Base-by-base conservation (phyloP, 2,329 filamentous ascomycete genomes). In the Cladorrhinum sp. region DNA sequence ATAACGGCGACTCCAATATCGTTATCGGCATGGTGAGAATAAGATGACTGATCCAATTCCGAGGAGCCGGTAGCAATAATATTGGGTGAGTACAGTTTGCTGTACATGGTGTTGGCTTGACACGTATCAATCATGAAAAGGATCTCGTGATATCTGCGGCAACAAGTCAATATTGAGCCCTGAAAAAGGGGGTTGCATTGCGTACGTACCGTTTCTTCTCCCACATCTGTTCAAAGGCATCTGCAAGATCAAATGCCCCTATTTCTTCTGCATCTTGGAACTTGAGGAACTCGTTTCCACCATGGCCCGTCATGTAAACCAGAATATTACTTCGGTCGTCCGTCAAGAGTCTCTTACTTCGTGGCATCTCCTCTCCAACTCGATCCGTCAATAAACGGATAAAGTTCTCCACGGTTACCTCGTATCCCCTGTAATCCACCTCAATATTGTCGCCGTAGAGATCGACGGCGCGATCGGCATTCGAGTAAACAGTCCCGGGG, bases 101-200 rank as follows among this genome's bases (percentile, higher is more conserved):
- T 93, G 78, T 96, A 99, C 92, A 99, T 97, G 29, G 95, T 99
- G 75, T 99, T 99, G 58, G 95, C 95, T 78, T 99, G 95, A 78
- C 95, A 99, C 0, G 95, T 99, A 75, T 99, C 95, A 76, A 99
- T 99, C 95, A 99, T 99, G 81, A 99, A 99, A 60, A 99, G 85
- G 68, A 99, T 87, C 76, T 99, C 95, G 74, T 98, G 91, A 76
- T 98, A 99, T 73, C 88, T 90, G 22, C 25, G 2, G 4, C 18
- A 25, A 50, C 16, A 50, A 23, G 22, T 24, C 22, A 45, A 45
- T 45, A 45, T 18, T 20, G n/a, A 16, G 16, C 41, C 41, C 55
- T 53, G 9, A 51, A n/a, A 6, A 12, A 29, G 7, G 10, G 12
- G 29, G n/a, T 13, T 13, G 12, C 10, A 32, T 36, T 2, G n/a